Conservation (phyloP, 306 rosid species). For the Cicer judaicum region DNA sequence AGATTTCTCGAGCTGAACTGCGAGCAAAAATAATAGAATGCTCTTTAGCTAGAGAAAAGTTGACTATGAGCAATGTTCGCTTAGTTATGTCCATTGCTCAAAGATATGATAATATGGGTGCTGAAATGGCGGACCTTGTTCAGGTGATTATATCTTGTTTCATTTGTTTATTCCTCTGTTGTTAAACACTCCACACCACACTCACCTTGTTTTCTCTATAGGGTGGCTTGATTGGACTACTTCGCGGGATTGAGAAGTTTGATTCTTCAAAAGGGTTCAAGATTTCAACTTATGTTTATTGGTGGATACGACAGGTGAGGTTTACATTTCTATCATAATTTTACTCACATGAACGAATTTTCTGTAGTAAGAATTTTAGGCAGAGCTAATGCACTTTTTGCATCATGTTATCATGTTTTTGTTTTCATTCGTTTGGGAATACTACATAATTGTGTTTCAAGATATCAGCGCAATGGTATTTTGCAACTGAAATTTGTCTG, state of each 20-base stretch:
- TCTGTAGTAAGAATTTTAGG: slow-evolving; percentile 24
- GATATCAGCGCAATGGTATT: slow-evolving; percentile 19
- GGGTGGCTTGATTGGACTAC: slow-evolving; percentile 97
- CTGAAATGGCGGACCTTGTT: slow-evolving; percentile 95
- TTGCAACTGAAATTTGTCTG: slow-evolving; percentile 33
- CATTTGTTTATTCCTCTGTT: slow-evolving; percentile 23
- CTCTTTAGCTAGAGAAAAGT: slow-evolving; percentile 83
- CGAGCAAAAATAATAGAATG: slow-evolving; percentile 69
- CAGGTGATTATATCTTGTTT: slow-evolving; percentile 62
- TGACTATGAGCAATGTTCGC: slow-evolving; percentile 97
- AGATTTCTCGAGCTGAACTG: slow-evolving; percentile 73
- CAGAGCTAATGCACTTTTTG: slow-evolving; percentile 30
- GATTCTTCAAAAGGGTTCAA: slow-evolving; percentile 93
- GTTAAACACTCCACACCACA: background rate
- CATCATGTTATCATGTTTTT: background rate
- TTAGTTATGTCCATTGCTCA: slow-evolving; percentile 92
- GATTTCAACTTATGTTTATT: slow-evolving; percentile 95
- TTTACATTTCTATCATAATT: slow-evolving; percentile 23
- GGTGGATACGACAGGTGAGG: slow-evolving; percentile 99
- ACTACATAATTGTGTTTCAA: slow-evolving; percentile 2
- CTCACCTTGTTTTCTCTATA: slow-evolving; percentile 45
- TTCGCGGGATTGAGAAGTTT: slow-evolving; percentile 93
- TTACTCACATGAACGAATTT: background rate
- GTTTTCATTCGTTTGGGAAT: slow-evolving; percentile 5
- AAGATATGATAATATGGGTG: slow-evolving; percentile 88